A percentile compares a stretch with the other conserved stretches of the same genome.
phyloP scores from a whole-genome alignment of 2,329 filamentous ascomycete species.

The Botrytis sinoallii region DNA sequence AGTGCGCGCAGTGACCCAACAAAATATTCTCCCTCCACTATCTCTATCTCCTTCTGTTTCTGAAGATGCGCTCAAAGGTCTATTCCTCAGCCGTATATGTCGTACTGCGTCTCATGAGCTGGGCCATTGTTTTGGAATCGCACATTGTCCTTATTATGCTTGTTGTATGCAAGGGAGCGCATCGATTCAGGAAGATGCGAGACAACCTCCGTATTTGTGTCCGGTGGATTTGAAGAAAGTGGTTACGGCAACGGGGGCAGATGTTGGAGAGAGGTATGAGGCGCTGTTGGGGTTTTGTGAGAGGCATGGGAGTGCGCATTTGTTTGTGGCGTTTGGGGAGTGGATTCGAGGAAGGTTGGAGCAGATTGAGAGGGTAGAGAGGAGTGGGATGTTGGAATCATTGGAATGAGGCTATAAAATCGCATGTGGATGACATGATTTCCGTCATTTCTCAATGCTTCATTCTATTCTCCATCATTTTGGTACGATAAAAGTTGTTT shows the following conservation, averaged over 20 bases:
- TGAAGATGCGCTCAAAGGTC: slow-evolving; percentile 36
- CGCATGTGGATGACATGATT: background rate
- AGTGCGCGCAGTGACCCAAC: slow-evolving; percentile 38
- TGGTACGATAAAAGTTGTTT: background rate
- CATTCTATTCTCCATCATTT: no score
- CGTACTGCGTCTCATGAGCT: slow-evolving; percentile 63
- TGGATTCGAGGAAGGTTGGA: slow-evolving; percentile 42
- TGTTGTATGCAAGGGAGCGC: slow-evolving; percentile 63
- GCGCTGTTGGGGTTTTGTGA: slow-evolving; percentile 45
- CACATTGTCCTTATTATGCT: slow-evolving; percentile 63
- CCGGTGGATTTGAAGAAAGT: slow-evolving; percentile 58
- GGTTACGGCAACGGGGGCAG: slow-evolving; percentile 32
- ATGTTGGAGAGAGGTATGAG: slow-evolving; percentile 41
- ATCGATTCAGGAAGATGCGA: slow-evolving; percentile 53
- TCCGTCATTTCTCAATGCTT: background rate
- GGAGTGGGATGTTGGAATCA: background rate
- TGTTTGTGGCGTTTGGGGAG: slow-evolving; percentile 47
- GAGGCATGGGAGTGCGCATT: slow-evolving; percentile 40
- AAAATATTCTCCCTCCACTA: slow-evolving; percentile 21
- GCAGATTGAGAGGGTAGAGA: slow-evolving; percentile 5
- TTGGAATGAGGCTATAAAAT: background rate
- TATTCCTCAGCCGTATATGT: slow-evolving; percentile 58
- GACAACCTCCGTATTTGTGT: slow-evolving; percentile 63
- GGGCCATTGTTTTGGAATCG: slow-evolving; percentile 64
- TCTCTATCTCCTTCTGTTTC: slow-evolving; percentile 24